phyloP scores from a whole-genome alignment of 140 eudicot species.

The Ambrosia hybrid region DNA sequence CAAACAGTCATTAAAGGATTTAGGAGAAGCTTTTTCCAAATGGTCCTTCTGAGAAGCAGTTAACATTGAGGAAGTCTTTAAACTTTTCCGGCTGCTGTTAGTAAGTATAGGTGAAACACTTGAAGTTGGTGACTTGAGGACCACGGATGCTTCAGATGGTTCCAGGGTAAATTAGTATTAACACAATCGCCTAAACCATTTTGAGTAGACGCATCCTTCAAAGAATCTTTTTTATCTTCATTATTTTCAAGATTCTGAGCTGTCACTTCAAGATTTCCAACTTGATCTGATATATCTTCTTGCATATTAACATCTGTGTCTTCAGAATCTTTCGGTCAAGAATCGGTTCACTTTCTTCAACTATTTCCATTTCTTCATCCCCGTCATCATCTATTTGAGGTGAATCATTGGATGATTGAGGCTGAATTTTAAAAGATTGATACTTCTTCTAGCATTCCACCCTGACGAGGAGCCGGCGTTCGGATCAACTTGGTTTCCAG shows the following conservation, averaged over 20 bases:
- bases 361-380: constrained; percentile 94
- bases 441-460: constrained; percentile 88
- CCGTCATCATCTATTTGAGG: constrained; percentile 87
- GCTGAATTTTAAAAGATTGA: constrained; percentile 70
- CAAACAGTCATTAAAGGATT: constrained; percentile 31
- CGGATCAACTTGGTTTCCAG: constrained; percentile 50
- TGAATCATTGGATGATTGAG: constrained; percentile 68
- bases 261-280: constrained; percentile 30
- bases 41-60: constrained; percentile 63
- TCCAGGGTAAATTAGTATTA: constrained; percentile 39
- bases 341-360: constrained; percentile 46
- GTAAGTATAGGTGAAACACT: constrained; percentile 68
- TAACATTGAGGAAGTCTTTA: constrained; percentile 58
- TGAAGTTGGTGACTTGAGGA: constrained; percentile 70
- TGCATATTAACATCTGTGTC: constrained; percentile 68
- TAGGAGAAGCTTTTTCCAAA: constrained; percentile 10
- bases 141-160: constrained; percentile 52
- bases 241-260: constrained; percentile 19
- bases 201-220: constrained; percentile 32
- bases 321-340: constrained; percentile 36
- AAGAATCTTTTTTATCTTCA: constrained; percentile 27
- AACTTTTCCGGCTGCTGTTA: constrained; percentile 70
- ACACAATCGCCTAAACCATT: constrained; percentile 32
- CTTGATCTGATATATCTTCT: constrained; percentile 49
- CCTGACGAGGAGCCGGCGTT: constrained; percentile 57